phyloP scores from a whole-genome alignment of 2,329 filamentous ascomycete genomes.

The Fusarium lateritium region DNA sequence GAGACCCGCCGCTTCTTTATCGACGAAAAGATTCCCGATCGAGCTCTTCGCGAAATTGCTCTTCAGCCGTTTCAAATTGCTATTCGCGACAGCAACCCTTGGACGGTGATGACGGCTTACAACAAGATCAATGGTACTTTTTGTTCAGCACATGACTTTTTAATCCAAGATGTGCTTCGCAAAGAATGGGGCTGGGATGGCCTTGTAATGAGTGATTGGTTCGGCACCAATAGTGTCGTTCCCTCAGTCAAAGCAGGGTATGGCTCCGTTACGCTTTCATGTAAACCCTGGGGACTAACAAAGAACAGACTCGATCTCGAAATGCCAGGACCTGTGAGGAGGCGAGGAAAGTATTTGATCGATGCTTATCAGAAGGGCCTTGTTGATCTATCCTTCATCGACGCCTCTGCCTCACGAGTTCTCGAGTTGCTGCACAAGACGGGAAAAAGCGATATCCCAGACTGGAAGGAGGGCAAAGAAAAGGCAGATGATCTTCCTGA shows the following conservation, averaged over 20 bases:
- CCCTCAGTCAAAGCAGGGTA: slow-evolving; percentile 50
- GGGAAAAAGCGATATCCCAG: slow-evolving; percentile 22
- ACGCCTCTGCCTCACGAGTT: slow-evolving; percentile 18
- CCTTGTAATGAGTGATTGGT: slow-evolving; percentile 64
- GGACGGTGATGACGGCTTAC: slow-evolving; percentile 61
- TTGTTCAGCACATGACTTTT: slow-evolving; percentile 56
- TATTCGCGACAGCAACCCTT: slow-evolving; percentile 56
- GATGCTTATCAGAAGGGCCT: slow-evolving; percentile 24
- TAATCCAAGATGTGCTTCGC: slow-evolving; percentile 58
- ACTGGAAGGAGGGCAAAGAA: slow-evolving; percentile 28
- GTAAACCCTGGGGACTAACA: neutral
- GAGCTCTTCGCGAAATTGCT: slow-evolving; percentile 53
- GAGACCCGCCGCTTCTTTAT: slow-evolving; percentile 31
- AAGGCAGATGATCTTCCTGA: slow-evolving; percentile 30
- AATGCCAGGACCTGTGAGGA: slow-evolving; percentile 33
- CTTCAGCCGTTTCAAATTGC: slow-evolving; percentile 60
- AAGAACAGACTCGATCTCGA: slow-evolving; percentile 22
- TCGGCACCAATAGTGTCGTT: slow-evolving; percentile 45
- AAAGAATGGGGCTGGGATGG: slow-evolving; percentile 62
- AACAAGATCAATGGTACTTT: slow-evolving; percentile 61
- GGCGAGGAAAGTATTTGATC: slow-evolving; percentile 28
- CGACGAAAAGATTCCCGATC: slow-evolving; percentile 28
- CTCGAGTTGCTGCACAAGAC: slow-evolving; percentile 25
- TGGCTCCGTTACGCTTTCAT: neutral
- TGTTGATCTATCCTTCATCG: slow-evolving; percentile 20